Conservation (phyloP, 2,329 filamentous ascomycete species). For the Alternaria panax region DNA sequence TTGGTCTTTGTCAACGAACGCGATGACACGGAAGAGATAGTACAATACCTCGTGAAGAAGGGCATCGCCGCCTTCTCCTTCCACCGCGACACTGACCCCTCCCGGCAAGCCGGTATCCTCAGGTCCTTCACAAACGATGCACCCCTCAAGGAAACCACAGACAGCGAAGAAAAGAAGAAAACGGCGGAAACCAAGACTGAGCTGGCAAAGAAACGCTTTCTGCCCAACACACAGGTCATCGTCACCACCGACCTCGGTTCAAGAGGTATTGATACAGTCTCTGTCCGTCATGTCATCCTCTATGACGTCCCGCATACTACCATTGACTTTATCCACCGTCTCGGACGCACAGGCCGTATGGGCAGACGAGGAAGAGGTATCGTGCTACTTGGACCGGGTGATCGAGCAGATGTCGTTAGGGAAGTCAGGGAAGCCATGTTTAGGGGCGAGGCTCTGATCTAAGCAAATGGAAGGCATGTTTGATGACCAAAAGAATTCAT, state of each 20-base stretch:
- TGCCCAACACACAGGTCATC: slow-evolving; percentile 85
- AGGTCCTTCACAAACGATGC: slow-evolving; percentile 66
- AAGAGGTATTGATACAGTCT: slow-evolving; percentile 90
- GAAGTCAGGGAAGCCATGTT: slow-evolving; percentile 83
- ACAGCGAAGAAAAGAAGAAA: not conserved
- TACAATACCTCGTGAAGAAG: slow-evolving; percentile 79
- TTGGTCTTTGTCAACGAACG: slow-evolving; percentile 98
- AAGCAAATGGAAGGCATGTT: not conserved
- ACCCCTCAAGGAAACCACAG: not conserved
- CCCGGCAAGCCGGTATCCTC: slow-evolving; percentile 78
- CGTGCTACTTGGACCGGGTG: slow-evolving; percentile 87
- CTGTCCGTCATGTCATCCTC: slow-evolving; percentile 88
- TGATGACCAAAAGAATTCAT: not conserved
- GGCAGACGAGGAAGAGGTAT: slow-evolving; percentile 87
- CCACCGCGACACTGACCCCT: slow-evolving; percentile 81
- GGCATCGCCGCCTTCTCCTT: slow-evolving; percentile 88
- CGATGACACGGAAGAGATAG: slow-evolving; percentile 82
- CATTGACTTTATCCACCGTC: slow-evolving; percentile 96
- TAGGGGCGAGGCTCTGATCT: slow-evolving; percentile 59
- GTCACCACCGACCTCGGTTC: slow-evolving; percentile 94
- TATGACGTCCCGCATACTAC: slow-evolving; percentile 98
- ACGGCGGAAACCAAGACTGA: too few species aligned
- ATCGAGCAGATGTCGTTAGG: slow-evolving; percentile 86
- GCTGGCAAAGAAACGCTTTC: slow-evolving; percentile 49
- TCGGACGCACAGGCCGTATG: slow-evolving; percentile 92